A percentile compares a stretch with the other conserved stretches of the same genome.
Evolutionary conservation across 148 eudicot species (phyloP).

Genomic region (Cornus controversa): DNA sequence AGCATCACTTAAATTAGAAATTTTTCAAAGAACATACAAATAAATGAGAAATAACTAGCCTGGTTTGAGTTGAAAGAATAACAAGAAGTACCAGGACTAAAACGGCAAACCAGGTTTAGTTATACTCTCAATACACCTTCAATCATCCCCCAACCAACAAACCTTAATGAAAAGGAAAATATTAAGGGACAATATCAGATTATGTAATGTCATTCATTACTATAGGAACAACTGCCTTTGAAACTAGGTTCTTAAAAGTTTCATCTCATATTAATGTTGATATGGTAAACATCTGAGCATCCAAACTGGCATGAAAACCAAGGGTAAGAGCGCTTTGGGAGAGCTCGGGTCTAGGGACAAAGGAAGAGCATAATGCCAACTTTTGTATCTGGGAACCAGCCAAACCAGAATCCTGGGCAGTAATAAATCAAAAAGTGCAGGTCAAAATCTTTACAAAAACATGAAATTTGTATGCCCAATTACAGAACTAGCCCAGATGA

Average conservation of each 20-base stretch:
- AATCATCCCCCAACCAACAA: no score
- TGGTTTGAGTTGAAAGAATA: neutral
- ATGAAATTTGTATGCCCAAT: neutral
- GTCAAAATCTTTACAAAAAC: neutral
- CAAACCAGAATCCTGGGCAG: neutral
- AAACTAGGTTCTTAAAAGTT: no score
- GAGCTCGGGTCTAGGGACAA: neutral
- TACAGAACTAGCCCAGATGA: no score
- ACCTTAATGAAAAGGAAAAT: no score
- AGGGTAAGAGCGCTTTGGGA: neutral
- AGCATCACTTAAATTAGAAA: neutral
- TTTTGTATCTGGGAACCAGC: neutral
- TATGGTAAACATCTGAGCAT: neutral
- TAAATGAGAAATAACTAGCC: neutral
- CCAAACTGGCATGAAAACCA: neutral
- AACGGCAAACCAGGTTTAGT: neutral
- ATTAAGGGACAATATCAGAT: neutral
- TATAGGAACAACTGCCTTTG: no score
- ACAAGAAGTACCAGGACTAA: neutral
- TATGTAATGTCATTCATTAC: neutral
- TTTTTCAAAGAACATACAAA: neutral
- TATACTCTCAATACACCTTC: no score
- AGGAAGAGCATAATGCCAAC: neutral
- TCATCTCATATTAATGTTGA: neutral
- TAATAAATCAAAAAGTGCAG: neutral